Percentiles rank a stretch among this genome's conserved stretches.
Conservation (phyloP, 2,329 filamentous ascomycete genomes). For the Fusarium pininemorale region DNA sequence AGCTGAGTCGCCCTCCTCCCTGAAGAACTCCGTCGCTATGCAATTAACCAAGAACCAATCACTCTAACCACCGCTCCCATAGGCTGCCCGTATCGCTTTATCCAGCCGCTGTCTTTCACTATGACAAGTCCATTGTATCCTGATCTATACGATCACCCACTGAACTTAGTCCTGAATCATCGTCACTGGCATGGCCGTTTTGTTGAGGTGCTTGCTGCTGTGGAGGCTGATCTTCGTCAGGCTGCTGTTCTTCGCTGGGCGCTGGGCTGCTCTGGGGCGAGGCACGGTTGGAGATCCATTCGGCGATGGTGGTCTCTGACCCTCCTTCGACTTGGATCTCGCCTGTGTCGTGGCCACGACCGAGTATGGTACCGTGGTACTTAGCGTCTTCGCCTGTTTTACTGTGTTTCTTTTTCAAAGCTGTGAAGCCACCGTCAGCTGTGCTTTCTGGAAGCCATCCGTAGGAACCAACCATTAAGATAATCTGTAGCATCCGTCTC, state of each 20-base stretch:
- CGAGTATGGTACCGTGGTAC: slow-evolving; percentile 85
- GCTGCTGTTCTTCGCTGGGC: slow-evolving; percentile 10
- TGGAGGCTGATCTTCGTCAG: slow-evolving; percentile 1
- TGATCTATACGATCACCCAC: slow-evolving; percentile 59
- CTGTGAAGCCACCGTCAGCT: slow-evolving; percentile 58
- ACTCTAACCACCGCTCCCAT: background rate
- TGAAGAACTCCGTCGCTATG: slow-evolving; percentile 45
- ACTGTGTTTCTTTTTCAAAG: slow-evolving; percentile 90
- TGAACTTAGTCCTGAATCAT: slow-evolving; percentile 66
- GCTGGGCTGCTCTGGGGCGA: slow-evolving; percentile 19
- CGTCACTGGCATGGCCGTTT: slow-evolving; percentile 43
- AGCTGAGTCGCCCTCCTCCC: background rate
- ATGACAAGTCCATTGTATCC: slow-evolving; percentile 59
- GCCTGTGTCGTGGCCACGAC: slow-evolving; percentile 75
- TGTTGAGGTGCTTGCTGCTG: slow-evolving; percentile 26
- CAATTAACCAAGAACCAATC: slow-evolving; percentile 26
- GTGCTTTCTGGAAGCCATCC: background rate
- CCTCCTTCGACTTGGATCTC: slow-evolving; percentile 83
- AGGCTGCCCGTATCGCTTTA: background rate
- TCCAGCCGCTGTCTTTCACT: slow-evolving; percentile 7
- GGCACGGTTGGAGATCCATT: slow-evolving; percentile 49
- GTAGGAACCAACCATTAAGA: slow-evolving; percentile 63
- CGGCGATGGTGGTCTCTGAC: slow-evolving; percentile 47
- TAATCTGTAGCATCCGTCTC: slow-evolving; percentile 74
- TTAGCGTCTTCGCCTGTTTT: slow-evolving; percentile 88